Evolutionary conservation across 768 basidiomycete genomes (phyloP).

Genomic region (Lentinula boryana): DNA sequence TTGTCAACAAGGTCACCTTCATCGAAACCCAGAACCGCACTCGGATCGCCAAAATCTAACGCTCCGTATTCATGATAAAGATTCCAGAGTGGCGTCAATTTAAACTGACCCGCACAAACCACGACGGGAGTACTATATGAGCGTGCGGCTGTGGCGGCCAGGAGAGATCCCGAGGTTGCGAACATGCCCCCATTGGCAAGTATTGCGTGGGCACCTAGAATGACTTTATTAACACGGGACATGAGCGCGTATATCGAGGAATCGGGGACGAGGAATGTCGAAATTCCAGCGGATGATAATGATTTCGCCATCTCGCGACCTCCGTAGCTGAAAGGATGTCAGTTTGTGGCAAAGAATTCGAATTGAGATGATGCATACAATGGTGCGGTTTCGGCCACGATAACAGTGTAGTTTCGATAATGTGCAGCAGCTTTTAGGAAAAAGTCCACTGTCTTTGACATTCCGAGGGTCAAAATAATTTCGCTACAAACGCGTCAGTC

Average conservation of each 20-base stretch:
- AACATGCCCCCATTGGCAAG: slow-evolving; percentile 97
- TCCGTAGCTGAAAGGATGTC: slow-evolving; percentile 49
- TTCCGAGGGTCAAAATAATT: slow-evolving; percentile 91
- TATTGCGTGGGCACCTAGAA: slow-evolving; percentile 92
- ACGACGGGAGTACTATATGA: slow-evolving; percentile 90
- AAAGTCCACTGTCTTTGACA: slow-evolving; percentile 88
- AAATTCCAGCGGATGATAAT: slow-evolving; percentile 76
- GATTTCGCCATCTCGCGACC: slow-evolving; percentile 83
- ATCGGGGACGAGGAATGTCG: slow-evolving; percentile 96
- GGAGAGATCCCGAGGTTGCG: slow-evolving; percentile 76
- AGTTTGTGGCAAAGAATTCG: neutral
- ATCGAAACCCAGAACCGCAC: slow-evolving; percentile 62
- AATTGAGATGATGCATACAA: slow-evolving; percentile 48
- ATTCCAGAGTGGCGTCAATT: slow-evolving; percentile 89
- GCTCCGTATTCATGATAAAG: slow-evolving; percentile 82
- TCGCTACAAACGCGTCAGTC: slow-evolving; percentile 47
- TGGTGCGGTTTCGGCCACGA: slow-evolving; percentile 93
- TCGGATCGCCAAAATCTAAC: slow-evolving; percentile 70
- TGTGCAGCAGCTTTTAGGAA: slow-evolving; percentile 91
- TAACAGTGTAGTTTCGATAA: slow-evolving; percentile 89
- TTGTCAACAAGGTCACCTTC: slow-evolving; percentile 78
- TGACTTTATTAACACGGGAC: slow-evolving; percentile 95
- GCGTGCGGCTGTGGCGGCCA: slow-evolving; percentile 82
- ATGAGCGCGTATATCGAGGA: slow-evolving; percentile 94
- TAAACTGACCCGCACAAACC: slow-evolving; percentile 94